phyloP scores from a whole-genome alignment of 345 rosid genomes.

The Ricinus communis region DNA sequence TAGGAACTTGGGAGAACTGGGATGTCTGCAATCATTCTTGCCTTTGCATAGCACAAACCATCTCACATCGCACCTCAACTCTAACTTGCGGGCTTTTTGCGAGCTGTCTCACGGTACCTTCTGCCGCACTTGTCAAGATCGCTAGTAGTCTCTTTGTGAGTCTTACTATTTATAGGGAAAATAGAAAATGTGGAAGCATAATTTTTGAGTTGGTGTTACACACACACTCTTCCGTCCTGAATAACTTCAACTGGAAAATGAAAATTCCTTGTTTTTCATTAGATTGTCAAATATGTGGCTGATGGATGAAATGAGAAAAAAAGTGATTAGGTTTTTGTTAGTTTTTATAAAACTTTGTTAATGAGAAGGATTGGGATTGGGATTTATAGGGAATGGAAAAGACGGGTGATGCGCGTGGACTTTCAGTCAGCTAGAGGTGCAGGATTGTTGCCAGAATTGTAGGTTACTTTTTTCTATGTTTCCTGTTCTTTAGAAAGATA shows the following conservation, averaged over 20 bases:
- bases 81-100: conserved; percentile 75
- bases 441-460: conserved; percentile 59
- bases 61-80: conserved; percentile 66
- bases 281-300: neutral
- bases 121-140: conserved; percentile 92
- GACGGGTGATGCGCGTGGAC: conserved; percentile 84
- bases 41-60: conserved; percentile 58
- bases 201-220: conserved; percentile 22
- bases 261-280: neutral
- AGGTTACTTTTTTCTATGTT: conserved; percentile 55
- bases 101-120: conserved; percentile 99
- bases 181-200: conserved; percentile 12
- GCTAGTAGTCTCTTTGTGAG: conserved; percentile 94
- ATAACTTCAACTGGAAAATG: conserved; percentile 20
- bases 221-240: neutral
- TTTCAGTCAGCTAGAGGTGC: conserved; percentile 72
- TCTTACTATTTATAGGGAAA: conserved; percentile 58
- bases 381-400: conserved; percentile 81
- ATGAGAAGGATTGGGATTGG: conserved; percentile 56
- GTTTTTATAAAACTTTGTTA: conserved; percentile 26
- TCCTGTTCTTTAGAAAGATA: conserved; percentile 15
- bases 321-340: conserved; percentile 18
- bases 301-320: conserved; percentile 1
- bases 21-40: conserved; percentile 66
- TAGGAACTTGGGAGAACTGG: conserved; percentile 84